These are phyloP conservation scores for Termitomyces sp. DNA, from an alignment of 768 basidiomycete species.

Conservation along the genomic window DNA sequence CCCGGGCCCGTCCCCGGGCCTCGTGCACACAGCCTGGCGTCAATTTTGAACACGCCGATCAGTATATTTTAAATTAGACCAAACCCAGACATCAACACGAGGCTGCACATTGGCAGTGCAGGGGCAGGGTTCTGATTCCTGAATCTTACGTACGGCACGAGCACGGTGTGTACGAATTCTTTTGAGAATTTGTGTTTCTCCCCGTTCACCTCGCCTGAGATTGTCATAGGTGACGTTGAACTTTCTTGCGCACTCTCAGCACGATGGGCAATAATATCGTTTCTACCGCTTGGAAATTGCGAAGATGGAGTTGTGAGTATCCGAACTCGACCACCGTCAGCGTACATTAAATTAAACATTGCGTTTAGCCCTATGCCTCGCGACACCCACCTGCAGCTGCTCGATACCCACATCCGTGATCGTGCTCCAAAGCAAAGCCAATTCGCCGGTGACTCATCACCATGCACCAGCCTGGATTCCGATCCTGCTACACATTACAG, in stretches of 20 bases:
- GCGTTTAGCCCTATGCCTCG: constrained; percentile 46
- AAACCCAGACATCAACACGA: background rate
- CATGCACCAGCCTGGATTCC: constrained; percentile 1
- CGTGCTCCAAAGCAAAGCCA: background rate
- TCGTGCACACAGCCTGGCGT: background rate
- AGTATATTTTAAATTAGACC: background rate
- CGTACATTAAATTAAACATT: constrained; percentile 21
- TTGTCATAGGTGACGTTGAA: background rate
- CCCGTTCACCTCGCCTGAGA: background rate
- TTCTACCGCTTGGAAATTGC: background rate
- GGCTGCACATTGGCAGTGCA: background rate
- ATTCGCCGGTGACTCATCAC: background rate
- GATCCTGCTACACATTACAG: background rate
- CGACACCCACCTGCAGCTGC: background rate
- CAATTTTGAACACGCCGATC: background rate
- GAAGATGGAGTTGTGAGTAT: background rate
- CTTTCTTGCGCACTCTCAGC: background rate
- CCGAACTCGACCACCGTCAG: background rate
- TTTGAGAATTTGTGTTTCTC: background rate
- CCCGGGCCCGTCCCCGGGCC: background rate
- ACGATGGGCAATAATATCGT: background rate
- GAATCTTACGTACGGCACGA: background rate
- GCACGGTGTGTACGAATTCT: background rate
- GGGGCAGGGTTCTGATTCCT: background rate
- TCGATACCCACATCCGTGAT: background rate